Evolutionary conservation across 768 basidiomycete genomes (phyloP).

Genomic region (Boletus rufocinnamomeus): DNA sequence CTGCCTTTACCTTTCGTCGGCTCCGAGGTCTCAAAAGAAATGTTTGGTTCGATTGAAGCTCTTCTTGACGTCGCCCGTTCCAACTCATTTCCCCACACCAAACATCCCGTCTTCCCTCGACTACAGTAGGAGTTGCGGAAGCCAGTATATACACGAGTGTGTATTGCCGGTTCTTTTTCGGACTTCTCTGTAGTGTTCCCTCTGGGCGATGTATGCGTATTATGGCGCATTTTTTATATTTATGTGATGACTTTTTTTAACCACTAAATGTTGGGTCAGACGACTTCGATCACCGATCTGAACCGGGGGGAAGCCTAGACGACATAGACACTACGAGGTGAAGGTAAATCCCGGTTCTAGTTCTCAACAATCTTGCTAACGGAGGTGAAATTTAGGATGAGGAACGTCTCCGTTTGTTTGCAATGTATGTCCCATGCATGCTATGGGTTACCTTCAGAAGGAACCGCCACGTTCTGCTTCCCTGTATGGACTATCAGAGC

Average conservation of each 20-base stretch:
- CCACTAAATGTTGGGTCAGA: background rate
- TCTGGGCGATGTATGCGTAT: background rate
- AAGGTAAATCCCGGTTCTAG: background rate
- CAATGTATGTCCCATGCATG: too few relatives aligned
- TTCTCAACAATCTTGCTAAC: background rate
- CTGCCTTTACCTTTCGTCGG: slow-evolving; percentile 8
- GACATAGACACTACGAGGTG: background rate
- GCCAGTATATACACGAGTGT: background rate
- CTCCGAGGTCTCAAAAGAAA: background rate
- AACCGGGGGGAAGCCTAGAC: background rate
- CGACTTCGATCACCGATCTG: background rate
- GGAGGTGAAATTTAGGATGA: background rate
- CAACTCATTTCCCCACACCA: background rate
- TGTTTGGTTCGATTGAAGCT: background rate
- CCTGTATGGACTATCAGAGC: background rate
- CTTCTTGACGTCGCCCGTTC: background rate
- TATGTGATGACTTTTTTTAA: background rate
- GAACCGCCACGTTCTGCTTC: background rate
- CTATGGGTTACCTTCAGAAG: background rate
- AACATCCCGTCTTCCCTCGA: background rate
- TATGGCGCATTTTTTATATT: background rate
- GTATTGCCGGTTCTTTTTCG: slow-evolving; percentile 4
- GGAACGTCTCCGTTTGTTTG: background rate
- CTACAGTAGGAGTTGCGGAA: slow-evolving; percentile 1
- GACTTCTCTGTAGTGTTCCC: slow-evolving; percentile 1